phyloP scores from a whole-genome alignment of 2,329 filamentous ascomycete species.

The Fusarium sp. region DNA sequence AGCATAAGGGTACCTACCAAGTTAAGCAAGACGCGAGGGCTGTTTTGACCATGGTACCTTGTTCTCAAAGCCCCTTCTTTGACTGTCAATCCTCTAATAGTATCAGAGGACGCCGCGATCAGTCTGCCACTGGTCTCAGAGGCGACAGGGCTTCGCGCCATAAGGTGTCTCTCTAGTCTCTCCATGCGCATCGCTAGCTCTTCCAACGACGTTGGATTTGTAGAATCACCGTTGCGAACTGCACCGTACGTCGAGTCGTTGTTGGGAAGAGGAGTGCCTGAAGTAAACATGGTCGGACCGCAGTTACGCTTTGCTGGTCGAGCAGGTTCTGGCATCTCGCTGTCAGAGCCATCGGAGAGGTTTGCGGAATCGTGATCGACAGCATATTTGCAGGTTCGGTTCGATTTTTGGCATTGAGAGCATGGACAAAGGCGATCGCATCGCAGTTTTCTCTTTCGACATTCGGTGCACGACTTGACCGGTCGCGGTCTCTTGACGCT shows the following conservation, averaged over 20 bases:
- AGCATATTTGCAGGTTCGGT: constrained; percentile 65
- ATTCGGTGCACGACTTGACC: constrained; percentile 68
- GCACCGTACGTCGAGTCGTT: constrained; percentile 44
- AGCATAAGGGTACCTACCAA: constrained; percentile 55
- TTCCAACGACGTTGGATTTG: constrained; percentile 55
- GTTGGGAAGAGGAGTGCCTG: constrained; percentile 34
- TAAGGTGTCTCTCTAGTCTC: constrained; percentile 64
- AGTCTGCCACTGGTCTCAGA: constrained; percentile 52
- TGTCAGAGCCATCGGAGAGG: constrained; percentile 63
- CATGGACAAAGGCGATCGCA: constrained; percentile 69
- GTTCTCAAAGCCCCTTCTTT: constrained; percentile 61
- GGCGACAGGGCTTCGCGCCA: constrained; percentile 56
- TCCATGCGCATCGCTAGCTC: constrained; percentile 64
- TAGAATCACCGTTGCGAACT: constrained; percentile 50
- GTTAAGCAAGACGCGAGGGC: constrained; percentile 65
- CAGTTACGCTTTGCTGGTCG: constrained; percentile 57
- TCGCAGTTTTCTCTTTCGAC: constrained; percentile 67
- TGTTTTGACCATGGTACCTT: constrained; percentile 66
- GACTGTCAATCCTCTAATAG: constrained; percentile 63
- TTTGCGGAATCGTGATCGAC: constrained; percentile 61
- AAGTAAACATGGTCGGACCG: constrained; percentile 42
- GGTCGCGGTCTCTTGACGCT: constrained; percentile 67
- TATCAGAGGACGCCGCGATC: constrained; percentile 55
- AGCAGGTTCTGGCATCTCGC: constrained; percentile 48
- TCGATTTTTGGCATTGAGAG: constrained; percentile 70